Conservation (phyloP, 2,329 filamentous ascomycete species). For the Epichloe scottii region DNA sequence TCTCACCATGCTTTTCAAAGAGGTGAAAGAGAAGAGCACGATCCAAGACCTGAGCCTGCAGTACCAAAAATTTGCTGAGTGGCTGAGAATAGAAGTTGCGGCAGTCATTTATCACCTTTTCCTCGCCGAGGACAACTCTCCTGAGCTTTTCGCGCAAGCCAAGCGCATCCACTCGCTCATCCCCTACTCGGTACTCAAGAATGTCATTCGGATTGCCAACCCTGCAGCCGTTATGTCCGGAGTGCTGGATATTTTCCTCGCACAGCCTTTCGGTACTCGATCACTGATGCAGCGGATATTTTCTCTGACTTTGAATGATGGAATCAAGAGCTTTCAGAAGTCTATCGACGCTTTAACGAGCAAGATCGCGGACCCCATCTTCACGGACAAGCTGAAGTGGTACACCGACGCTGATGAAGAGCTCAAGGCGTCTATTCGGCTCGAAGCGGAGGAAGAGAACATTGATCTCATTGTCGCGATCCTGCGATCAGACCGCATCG, state of each 20-base stretch:
- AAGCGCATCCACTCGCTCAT: conserved; percentile 92
- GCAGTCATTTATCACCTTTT: conserved; percentile 96
- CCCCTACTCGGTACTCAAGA: conserved; percentile 87
- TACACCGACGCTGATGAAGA: conserved; percentile 68
- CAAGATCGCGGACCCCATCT: conserved; percentile 70
- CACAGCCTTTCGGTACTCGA: conserved; percentile 82
- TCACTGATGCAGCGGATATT: conserved; percentile 93
- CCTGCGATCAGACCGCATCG: conserved; percentile 63
- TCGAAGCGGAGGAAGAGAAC: conserved; percentile 59
- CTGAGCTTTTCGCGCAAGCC: conserved; percentile 86
- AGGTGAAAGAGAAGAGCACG: conserved; percentile 80
- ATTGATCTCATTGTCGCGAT: conserved; percentile 81
- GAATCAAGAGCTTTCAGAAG: conserved; percentile 74
- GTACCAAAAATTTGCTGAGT: conserved; percentile 97
- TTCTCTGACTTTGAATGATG: conserved; percentile 78
- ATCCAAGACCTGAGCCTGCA: conserved; percentile 85
- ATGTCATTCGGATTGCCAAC: conserved; percentile 92
- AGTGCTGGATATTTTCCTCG: conserved; percentile 86
- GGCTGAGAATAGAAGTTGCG: conserved; percentile 92
- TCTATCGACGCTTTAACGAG: conserved; percentile 65
- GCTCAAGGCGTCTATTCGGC: conserved; percentile 59
- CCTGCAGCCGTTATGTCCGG: conserved; percentile 95
- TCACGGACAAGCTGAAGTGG: conserved; percentile 68
- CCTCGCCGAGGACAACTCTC: conserved; percentile 94
- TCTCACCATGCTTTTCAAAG: conserved; percentile 80